Evolutionary conservation across 179 eudicot species (phyloP), one percentile per base, ranked within the genome.

Genomic region (Gypsophila paniculata): DNA sequence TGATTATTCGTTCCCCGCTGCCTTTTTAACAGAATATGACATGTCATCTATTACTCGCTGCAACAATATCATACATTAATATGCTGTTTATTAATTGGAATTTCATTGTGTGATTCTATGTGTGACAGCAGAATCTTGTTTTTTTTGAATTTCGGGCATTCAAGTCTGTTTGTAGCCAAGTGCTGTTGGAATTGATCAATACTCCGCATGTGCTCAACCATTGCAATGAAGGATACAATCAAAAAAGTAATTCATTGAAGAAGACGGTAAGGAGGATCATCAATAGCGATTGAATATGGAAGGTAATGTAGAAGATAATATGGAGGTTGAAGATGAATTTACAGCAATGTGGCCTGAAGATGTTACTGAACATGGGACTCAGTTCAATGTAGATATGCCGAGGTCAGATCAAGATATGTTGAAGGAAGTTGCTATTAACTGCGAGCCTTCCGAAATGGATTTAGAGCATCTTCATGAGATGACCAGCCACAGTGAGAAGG

Each of bases 401-500:
- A 68, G 53, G 60, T 74, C 26, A 25, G 79, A 72, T 73, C 75
- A 80, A 18, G 83, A 80, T 29, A 76, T 58, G 76, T 74, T 80
- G 7, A 72, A 90, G 67, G 90, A 87, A 66, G 82, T 86, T 63
- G 79, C 82, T 1, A 81, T 87, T 23, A 76, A 71, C 32, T 23
- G 60, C 1, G 90, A 87, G 74, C 85, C 94, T 21, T 74, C 74
- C 6, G 81, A 80, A 60, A 86, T 84, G 12, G 98, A 93, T 82
- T 77, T 83, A 46, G 85, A 86, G 63, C 85, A 86, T 68, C 92
- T 93, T 5, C 11, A 77, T 48, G 92, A 89, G 72, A 80, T 92
- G 59, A 87, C 83, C 1, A 76, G 73, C 67, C 83, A 88, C 42
- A 93, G 92, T 58, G 95, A 87, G 32, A 90, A 88, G 69, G 96